A percentile compares a stretch with the other conserved stretches of the same genome.
Evolutionary conservation across 768 basidiomycete genomes (phyloP).

Genomic region (Xerocomellus intermedius): DNA sequence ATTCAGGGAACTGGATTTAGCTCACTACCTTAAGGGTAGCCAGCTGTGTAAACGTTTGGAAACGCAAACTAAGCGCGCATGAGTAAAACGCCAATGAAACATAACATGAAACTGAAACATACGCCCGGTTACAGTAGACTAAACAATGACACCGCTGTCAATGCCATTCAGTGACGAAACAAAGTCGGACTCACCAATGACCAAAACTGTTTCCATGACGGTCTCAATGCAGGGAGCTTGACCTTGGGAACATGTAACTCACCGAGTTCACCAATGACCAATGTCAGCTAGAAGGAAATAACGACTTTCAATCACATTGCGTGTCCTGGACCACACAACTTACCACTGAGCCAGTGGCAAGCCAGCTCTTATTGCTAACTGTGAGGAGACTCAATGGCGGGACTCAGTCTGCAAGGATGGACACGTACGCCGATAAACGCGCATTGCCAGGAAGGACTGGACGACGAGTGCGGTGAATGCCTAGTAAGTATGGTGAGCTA

Average conservation of each 20-base stretch:
- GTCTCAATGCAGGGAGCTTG: slow-evolving; percentile 5
- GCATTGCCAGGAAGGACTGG: slow-evolving; percentile 54
- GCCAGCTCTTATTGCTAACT: slow-evolving; percentile 53
- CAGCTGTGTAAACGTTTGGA: slow-evolving; percentile 47
- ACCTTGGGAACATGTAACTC: neutral
- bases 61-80: slow-evolving; percentile 35
- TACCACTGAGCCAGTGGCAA: slow-evolving; percentile 39
- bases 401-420: neutral
- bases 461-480: slow-evolving; percentile 54
- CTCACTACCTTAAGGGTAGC: slow-evolving; percentile 41
- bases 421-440: slow-evolving; percentile 49
- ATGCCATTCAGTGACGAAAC: neutral
- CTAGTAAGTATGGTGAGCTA: slow-evolving; percentile 11
- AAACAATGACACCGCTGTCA: slow-evolving; percentile 1
- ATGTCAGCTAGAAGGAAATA: slow-evolving; percentile 13
- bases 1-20: neutral
- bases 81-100: neutral
- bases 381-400: slow-evolving; percentile 10
- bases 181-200: slow-evolving; percentile 32
- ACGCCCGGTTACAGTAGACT: slow-evolving; percentile 41
- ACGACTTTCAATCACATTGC: neutral
- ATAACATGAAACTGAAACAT: slow-evolving; percentile 17
- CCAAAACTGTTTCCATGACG: slow-evolving; percentile 23
- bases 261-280: slow-evolving; percentile 46
- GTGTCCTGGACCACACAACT: neutral